Evolutionary conservation across 2,329 filamentous ascomycete genomes (phyloP).

Genomic region (Cladophialophora exuberans): DNA sequence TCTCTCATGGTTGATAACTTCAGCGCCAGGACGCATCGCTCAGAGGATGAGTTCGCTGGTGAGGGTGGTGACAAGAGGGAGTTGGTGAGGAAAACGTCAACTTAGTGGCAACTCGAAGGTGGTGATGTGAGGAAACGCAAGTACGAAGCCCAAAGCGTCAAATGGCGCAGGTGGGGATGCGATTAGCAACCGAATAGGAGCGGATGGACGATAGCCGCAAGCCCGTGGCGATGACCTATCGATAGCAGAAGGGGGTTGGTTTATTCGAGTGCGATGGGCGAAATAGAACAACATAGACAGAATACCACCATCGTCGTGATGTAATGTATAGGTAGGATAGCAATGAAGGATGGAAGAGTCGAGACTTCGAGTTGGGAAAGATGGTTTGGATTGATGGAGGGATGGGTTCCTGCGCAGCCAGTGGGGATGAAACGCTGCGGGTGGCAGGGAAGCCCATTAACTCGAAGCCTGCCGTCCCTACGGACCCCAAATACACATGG

Average conservation of each 20-base stretch:
- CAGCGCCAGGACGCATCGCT: constrained; percentile 30
- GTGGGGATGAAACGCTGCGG: constrained; percentile 11
- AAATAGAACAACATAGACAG: constrained; percentile 16
- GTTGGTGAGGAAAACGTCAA: constrained; percentile 6
- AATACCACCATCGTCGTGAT: constrained; percentile 24
- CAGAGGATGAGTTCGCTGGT: constrained; percentile 13
- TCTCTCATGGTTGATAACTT: constrained; percentile 28
- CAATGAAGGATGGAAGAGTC: neutral
- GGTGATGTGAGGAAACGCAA: constrained; percentile 18
- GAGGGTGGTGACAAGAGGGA: constrained; percentile 1
- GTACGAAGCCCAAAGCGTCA: constrained; percentile 7
- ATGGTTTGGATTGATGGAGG: too few relatives aligned
- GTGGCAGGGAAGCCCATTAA: constrained; percentile 1
- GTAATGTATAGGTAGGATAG: neutral
- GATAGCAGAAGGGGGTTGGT: neutral
- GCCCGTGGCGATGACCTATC: neutral
- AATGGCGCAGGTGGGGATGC: constrained; percentile 28
- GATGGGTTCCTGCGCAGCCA: constrained; percentile 5
- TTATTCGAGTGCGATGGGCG: constrained; percentile 22
- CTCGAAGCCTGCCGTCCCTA: too few relatives aligned
- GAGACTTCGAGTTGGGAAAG: constrained; percentile 2
- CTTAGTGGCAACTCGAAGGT: constrained; percentile 24
- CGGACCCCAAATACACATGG: neutral
- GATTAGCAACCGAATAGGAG: neutral
- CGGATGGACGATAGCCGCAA: neutral